Conservation (phyloP, 148 eudicot species). For the Rhododendron mucronatum region DNA sequence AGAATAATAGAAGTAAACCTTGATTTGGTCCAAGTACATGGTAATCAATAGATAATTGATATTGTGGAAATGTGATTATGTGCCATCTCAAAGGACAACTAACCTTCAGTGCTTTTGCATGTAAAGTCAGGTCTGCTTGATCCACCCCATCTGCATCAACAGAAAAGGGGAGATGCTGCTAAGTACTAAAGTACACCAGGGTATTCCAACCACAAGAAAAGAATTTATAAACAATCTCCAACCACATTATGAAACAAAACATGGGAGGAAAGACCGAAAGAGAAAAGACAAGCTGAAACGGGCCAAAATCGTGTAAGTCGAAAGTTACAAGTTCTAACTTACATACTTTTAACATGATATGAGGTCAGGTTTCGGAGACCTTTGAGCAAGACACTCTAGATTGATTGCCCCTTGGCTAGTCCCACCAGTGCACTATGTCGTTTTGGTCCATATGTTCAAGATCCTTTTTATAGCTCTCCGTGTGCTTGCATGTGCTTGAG, state of each 20-base stretch:
- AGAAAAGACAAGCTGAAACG: neutral
- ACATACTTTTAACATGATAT: neutral
- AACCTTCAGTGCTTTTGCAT: constrained; percentile 97
- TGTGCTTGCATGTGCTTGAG: neutral
- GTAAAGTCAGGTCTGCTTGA: constrained; percentile 98
- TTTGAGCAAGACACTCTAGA: neutral
- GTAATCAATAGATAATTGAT: neutral
- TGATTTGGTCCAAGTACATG: neutral
- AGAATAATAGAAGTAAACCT: neutral
- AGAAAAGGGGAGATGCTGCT: neutral
- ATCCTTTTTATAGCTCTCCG: neutral
- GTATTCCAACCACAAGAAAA: neutral
- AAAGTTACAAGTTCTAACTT: neutral
- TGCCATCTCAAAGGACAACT: constrained; percentile 10
- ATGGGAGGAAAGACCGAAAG: neutral
- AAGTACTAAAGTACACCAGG: neutral
- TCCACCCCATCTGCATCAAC: constrained; percentile 91
- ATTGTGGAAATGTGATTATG: neutral
- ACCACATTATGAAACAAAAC: neutral
- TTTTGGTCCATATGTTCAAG: neutral
- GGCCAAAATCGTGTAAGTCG: neutral
- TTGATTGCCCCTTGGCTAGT: neutral
- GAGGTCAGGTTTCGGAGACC: neutral
- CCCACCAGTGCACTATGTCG: neutral
- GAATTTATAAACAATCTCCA: neutral